Percentiles rank a stretch among this genome's conserved stretches.
Evolutionary conservation across 1,284 basidiomycete genomes (phyloP).

Genomic region (Kalmanozyma brasiliensis): DNA sequence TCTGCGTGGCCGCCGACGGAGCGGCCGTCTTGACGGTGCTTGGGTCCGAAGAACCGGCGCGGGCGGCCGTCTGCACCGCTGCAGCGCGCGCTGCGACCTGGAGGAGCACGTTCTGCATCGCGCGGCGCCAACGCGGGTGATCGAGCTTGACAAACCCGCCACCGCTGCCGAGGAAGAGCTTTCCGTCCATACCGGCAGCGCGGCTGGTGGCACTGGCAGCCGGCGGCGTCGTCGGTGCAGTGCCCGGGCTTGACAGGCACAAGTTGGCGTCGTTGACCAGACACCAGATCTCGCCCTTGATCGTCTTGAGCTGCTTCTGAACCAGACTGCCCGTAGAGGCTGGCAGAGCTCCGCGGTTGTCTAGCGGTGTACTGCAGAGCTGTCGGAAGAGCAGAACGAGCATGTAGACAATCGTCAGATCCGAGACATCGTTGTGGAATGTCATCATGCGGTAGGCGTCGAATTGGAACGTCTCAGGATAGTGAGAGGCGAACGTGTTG

Average conservation of each 20-base stretch:
- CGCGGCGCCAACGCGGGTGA: slow-evolving; percentile 71
- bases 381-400: slow-evolving; percentile 83
- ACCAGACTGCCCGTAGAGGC: slow-evolving; percentile 34
- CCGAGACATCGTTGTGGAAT: slow-evolving; percentile 79
- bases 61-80: slow-evolving; percentile 46
- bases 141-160: slow-evolving; percentile 68
- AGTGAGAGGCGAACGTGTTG: slow-evolving; percentile 48
- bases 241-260: slow-evolving; percentile 29
- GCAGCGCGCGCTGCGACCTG: slow-evolving; percentile 76
- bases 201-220: slow-evolving; percentile 7
- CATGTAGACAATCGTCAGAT: slow-evolving; percentile 81
- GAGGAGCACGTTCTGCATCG: slow-evolving; percentile 75
- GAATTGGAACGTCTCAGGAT: slow-evolving; percentile 80
- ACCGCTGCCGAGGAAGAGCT: slow-evolving; percentile 32
- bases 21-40: slow-evolving; percentile 19
- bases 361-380: slow-evolving; percentile 71
- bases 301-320: slow-evolving; percentile 38
- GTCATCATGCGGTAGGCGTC: slow-evolving; percentile 79
- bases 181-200: slow-evolving; percentile 11
- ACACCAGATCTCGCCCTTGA: slow-evolving; percentile 80
- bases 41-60: slow-evolving; percentile 11
- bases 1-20: slow-evolving; percentile 45
- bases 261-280: slow-evolving; percentile 74
- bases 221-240: slow-evolving; percentile 7
- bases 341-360: slow-evolving; percentile 69